A percentile compares a stretch with the other conserved stretches of the same genome.
Evolutionary conservation across 768 basidiomycete species (phyloP).

Genomic region (Rhodosporidiobolus sp.): DNA sequence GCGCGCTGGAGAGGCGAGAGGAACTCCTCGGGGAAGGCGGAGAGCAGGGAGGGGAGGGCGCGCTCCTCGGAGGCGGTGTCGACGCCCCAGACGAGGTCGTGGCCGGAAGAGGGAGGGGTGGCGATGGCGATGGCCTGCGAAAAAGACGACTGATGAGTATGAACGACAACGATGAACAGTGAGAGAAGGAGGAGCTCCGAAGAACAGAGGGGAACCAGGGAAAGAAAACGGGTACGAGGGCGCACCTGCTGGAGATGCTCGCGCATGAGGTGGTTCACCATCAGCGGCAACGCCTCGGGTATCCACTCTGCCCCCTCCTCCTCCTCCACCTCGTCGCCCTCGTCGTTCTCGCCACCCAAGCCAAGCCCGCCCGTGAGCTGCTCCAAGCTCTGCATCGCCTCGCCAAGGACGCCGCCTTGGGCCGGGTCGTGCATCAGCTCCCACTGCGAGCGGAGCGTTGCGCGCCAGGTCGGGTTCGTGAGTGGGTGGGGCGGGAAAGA

Average conservation of each 20-base stretch:
- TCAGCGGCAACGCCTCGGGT: not conserved
- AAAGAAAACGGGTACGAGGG: no score
- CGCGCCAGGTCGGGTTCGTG: conserved; percentile 7
- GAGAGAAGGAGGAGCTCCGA: no score
- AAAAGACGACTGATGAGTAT: not conserved
- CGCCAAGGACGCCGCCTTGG: conserved; percentile 4
- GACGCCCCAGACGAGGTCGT: not conserved
- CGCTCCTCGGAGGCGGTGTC: not conserved
- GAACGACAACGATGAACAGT: no score
- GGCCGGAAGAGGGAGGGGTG: not conserved
- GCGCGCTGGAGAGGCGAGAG: not conserved
- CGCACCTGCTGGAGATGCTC: not conserved
- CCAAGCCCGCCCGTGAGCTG: not conserved
- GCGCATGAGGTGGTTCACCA: conserved; percentile 5
- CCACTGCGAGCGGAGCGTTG: not conserved
- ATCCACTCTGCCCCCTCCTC: not conserved
- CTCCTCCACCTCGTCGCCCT: not conserved
- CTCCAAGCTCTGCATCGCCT: not conserved
- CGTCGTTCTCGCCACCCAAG: not conserved
- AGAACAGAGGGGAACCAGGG: no score
- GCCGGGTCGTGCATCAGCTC: not conserved
- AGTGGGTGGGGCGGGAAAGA: not conserved
- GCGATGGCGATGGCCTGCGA: not conserved
- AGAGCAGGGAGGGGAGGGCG: not conserved
- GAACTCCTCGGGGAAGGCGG: not conserved